Base-by-base conservation (phyloP, 2,329 filamentous ascomycete species). In the Aspergillus ochraceoroseus region DNA sequence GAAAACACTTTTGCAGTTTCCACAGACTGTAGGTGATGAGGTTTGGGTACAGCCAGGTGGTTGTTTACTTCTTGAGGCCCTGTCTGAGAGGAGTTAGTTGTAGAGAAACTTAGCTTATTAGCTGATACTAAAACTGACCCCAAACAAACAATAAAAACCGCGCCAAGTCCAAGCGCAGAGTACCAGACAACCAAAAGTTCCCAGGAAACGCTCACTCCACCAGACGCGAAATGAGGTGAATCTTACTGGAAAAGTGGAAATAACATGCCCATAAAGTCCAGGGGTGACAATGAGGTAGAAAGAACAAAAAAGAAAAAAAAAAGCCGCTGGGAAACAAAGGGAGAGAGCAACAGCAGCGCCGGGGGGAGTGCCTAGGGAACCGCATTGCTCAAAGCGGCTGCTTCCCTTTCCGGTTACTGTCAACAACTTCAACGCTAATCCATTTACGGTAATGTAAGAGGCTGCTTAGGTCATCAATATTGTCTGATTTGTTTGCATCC, bases 111-210 rank as follows among this genome's bases (percentile, higher is more conserved):
- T 31, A 18, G 32, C 26, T 42, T 29, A 43, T 43, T 41, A 49
- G 43, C 45, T 40, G 44, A 46, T 49, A 47, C 50, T 54, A 52
- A 47, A 48, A 49, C 27, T 40, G 25, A 40, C 32, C 46, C 49
- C 43, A 55, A 54, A 55, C 51, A 55, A 55, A 55, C 52, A 52
- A 51, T 40, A 35, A 36, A 42, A 40, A 35, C 49, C 46, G 42
- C 46, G 49, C 49, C 44, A 46, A 49, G 41, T 34, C 40, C 32
- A 18, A 39, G 32, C 22, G 20, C 26, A 23, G 38, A 26, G 35
- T 30, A 40, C 14, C 13, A 30, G 35, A 33, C 27, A 38, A 38
- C 32, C 23, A 43, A 31, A 18, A 15, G 43, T 28, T 41, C 26
- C 7, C 17, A 33, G 33, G 27, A 25, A 34, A 41, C 18, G 26